Conservation (phyloP, 306 rosid genomes). For the Vigna angularis region DNA sequence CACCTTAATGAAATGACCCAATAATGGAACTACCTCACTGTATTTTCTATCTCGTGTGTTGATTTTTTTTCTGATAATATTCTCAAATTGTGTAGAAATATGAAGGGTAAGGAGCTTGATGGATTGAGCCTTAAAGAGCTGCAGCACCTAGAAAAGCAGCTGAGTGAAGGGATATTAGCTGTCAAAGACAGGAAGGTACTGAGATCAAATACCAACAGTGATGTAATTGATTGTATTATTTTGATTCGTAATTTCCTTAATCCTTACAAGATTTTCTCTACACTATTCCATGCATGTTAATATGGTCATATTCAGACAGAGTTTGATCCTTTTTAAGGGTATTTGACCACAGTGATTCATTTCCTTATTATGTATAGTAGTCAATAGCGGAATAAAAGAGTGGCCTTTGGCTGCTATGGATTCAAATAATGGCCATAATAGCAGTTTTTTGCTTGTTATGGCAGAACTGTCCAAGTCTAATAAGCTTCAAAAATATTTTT, state of each 20-base stretch:
- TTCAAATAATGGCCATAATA: neutral
- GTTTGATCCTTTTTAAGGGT: neutral
- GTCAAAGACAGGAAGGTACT: slow-evolving; percentile 73
- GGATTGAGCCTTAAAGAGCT: slow-evolving; percentile 66
- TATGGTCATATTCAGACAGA: neutral
- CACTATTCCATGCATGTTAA: neutral
- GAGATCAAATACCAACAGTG: neutral
- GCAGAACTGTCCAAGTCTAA: no score
- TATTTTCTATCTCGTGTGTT: neutral
- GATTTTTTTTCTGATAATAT: slow-evolving; percentile 1
- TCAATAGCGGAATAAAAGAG: neutral
- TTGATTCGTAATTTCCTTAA: neutral
- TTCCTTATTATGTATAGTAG: neutral
- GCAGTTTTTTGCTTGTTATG: neutral
- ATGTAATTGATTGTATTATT: slow-evolving; percentile 10
- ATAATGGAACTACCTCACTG: neutral
- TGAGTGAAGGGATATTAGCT: slow-evolving; percentile 58
- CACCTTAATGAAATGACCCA: neutral
- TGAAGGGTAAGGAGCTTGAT: slow-evolving; percentile 74
- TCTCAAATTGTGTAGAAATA: slow-evolving; percentile 52
- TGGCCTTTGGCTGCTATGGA: neutral
- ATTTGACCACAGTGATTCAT: neutral
- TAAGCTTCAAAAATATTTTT: neutral
- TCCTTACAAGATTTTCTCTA: neutral
- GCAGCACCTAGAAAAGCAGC: slow-evolving; percentile 64